Conservation (phyloP, 805 yeast genomes). For the Wickerhamiella nectarea region DNA sequence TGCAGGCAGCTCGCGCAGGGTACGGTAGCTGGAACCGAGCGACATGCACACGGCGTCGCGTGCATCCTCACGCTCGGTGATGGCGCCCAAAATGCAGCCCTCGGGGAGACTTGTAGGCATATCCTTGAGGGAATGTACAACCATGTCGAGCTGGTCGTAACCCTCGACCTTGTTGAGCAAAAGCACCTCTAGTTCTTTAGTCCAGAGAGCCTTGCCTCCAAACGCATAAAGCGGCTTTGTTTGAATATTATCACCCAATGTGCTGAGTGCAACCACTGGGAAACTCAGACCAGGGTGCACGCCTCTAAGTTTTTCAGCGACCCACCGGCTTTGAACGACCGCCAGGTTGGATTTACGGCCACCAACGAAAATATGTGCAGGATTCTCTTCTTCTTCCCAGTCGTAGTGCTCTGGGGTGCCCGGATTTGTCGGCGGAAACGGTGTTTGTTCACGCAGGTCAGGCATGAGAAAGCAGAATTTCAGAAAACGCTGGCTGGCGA, state of each 20-base stretch:
- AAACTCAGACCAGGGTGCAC: slow-evolving; percentile 55
- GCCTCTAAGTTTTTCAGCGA: slow-evolving; percentile 44
- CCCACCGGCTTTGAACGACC: slow-evolving; percentile 68
- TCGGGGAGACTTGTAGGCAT: slow-evolving; percentile 81
- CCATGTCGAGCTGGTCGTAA: slow-evolving; percentile 62
- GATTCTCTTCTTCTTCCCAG: slow-evolving; percentile 14
- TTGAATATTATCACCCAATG: slow-evolving; percentile 83
- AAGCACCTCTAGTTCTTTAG: slow-evolving; percentile 79
- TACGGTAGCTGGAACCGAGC: slow-evolving; percentile 44
- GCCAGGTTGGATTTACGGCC: slow-evolving; percentile 85
- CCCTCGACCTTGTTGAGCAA: slow-evolving; percentile 46
- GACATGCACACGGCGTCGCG: slow-evolving; percentile 82
- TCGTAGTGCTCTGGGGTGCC: slow-evolving; percentile 23
- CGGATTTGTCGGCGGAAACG: slow-evolving; percentile 11
- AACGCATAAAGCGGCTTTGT: slow-evolving; percentile 79
- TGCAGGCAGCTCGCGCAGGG: slow-evolving; percentile 60
- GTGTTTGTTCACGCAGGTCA: slow-evolving; percentile 6
- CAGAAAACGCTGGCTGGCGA: too few species aligned
- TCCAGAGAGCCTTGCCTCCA: slow-evolving; percentile 96
- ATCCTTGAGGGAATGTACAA: slow-evolving; percentile 90
- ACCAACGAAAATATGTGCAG: slow-evolving; percentile 37
- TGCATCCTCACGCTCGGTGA: slow-evolving; percentile 79
- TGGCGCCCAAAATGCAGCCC: slow-evolving; percentile 79
- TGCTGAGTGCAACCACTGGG: slow-evolving; percentile 64
- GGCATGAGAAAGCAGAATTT: too few species aligned